Base-by-base conservation (phyloP, 169 alveolate genomes). In the Ichthyophthirius multifiliis region DNA sequence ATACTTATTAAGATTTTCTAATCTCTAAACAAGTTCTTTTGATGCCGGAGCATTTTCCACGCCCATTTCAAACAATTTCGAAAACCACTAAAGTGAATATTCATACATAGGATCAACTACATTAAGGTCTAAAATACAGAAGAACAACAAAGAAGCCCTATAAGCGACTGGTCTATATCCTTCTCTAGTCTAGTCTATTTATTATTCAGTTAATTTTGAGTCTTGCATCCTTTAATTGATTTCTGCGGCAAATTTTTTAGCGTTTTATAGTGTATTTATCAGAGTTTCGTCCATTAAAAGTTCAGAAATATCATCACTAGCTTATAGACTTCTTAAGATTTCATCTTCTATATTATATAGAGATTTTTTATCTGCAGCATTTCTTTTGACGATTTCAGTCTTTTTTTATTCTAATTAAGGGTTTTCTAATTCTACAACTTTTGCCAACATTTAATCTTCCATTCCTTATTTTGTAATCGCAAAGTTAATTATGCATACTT, bases 21-120 rank as follows among this genome's bases (percentile, higher is more conserved):
- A 89, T 65, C 99, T 90, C 76, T 90, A 83, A 31, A 90, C 95
- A 74, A 92, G 90, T 12, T 84, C 93, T 32, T 91, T 89, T 2
- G 94, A 55, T 12, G 89, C 80, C 12, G 93, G 93, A 2, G 97
- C 92, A 74, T 89, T 85, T 76, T 94, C 97, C 30, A 97, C 92
- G 74, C 98, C 96, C 45, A 89, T 77, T 47, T 94, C 97, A 87
- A 96, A 95, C 74, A 97, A 84, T 65, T 95, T 92, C 74, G 97
- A 95, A 86, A 95, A 97, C 99, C 99, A 97, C 91, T 96, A 97
- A 27, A 96, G 90, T 30, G 98, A 95, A 88, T 95, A 97, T 90
- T 97, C 98, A 80, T 96, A 97, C 99, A 97, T 97, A 20, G 98
- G 98, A 85, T 97, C 98, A 74, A 97, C 88, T 85, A 91, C 86